Conservation (phyloP, 345 rosid genomes). For the Clarkia xantiana region DNA sequence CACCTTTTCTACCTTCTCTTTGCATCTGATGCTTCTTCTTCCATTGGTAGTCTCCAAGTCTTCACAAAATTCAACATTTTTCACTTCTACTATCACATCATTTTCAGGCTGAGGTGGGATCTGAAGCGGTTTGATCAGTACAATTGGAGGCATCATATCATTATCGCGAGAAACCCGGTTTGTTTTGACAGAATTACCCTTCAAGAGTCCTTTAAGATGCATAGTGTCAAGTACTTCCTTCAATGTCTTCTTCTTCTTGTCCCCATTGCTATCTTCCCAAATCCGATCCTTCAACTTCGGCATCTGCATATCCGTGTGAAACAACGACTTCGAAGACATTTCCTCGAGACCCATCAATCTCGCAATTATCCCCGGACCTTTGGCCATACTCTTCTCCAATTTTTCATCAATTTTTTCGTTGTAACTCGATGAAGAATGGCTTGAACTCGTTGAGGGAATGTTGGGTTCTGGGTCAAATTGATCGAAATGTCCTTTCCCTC, state of each 20-base stretch:
- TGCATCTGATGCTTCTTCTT: slow-evolving; percentile 24
- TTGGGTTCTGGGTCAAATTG: slow-evolving; percentile 25
- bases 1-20: slow-evolving; percentile 16
- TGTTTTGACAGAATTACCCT: slow-evolving; percentile 16
- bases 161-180: neutral
- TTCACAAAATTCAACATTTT: too few relatives aligned
- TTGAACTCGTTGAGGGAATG: slow-evolving; percentile 54
- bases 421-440: slow-evolving; percentile 34
- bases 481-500: slow-evolving; percentile 7
- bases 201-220: slow-evolving; percentile 30
- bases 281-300: slow-evolving; percentile 25
- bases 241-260: slow-evolving; percentile 18
- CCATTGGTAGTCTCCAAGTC: too few relatives aligned
- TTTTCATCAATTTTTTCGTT: slow-evolving; percentile 19
- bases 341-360: slow-evolving; percentile 90
- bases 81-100: neutral
- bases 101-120: neutral
- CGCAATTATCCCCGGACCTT: slow-evolving; percentile 54
- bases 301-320: slow-evolving; percentile 20
- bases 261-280: slow-evolving; percentile 10
- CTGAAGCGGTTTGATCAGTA: slow-evolving; percentile 44
- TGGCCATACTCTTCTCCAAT: slow-evolving; percentile 19
- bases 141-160: slow-evolving; percentile 30
- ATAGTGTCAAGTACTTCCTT: slow-evolving; percentile 36
- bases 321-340: slow-evolving; percentile 21